Percentiles rank a stretch among this genome's conserved stretches.
phyloP scores from a whole-genome alignment of 73 alveolate genomes.

The Loxodes magnus region DNA sequence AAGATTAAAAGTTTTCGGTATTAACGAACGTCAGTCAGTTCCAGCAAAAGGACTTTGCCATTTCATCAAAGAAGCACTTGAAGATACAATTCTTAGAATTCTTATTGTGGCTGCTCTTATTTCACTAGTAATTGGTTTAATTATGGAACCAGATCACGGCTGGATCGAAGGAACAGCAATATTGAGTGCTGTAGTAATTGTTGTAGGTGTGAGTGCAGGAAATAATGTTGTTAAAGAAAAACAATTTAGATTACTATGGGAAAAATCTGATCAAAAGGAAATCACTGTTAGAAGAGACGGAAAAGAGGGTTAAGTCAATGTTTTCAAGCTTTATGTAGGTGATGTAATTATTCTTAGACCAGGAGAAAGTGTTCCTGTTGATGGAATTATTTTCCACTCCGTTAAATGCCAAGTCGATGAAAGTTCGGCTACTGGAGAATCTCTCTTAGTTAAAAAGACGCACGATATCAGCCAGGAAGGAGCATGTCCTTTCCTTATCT shows the following conservation, averaged over 20 bases:
- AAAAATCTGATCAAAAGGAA: slow-evolving; percentile 57
- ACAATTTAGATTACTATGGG: slow-evolving; percentile 72
- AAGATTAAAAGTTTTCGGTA: no score
- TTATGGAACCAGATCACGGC: slow-evolving; percentile 76
- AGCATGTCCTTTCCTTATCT: slow-evolving; percentile 70
- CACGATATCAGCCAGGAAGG: slow-evolving; percentile 41
- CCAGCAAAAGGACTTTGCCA: no score
- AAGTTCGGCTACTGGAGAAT: slow-evolving; percentile 88
- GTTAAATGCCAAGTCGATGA: slow-evolving; percentile 76
- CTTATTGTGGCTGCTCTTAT: slow-evolving; percentile 86
- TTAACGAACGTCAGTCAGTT: no score
- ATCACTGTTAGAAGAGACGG: slow-evolving; percentile 74
- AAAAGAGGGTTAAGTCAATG: slow-evolving; percentile 42
- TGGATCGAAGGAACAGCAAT: slow-evolving; percentile 98
- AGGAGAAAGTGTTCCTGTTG: slow-evolving; percentile 91
- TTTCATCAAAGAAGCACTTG: slow-evolving; percentile 92
- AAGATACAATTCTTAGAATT: slow-evolving; percentile 84
- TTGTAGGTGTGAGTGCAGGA: slow-evolving; percentile 77
- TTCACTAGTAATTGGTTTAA: slow-evolving; percentile 78
- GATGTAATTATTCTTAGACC: slow-evolving; percentile 69
- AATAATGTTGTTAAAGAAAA: slow-evolving; percentile 79
- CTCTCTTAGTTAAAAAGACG: slow-evolving; percentile 70
- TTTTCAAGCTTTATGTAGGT: slow-evolving; percentile 79
- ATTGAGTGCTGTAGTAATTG: slow-evolving; percentile 74
- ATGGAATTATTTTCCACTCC: slow-evolving; percentile 70